Evolutionary conservation across 495 filamentous ascomycete genomes (phyloP), one percentile per base, ranked within the genome.

Genomic region (Aspergillus funiculosus): DNA sequence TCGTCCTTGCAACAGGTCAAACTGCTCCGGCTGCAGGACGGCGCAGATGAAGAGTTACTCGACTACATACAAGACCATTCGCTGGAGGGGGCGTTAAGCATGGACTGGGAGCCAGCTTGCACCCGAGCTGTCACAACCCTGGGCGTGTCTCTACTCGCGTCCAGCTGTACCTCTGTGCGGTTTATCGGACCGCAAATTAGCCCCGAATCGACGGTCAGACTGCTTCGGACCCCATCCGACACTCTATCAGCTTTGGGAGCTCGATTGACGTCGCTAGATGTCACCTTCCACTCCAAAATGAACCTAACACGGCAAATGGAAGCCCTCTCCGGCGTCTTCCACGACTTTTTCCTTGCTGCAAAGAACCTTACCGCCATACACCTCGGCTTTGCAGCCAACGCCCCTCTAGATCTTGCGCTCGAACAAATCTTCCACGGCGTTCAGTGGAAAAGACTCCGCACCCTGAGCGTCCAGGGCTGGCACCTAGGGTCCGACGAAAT

Each of bases 391-490:
- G 76, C 75, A 4, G 65, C 73, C 15, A 69, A 75, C 30, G 48
- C 64, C 5, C 81, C 83, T 4, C 56, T 87, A 1, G 67, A 70
- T 41, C 56, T 84, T 11, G 57, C 62, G 19, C 69, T 84, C 0
- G 78, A 84, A 36, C 62, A 69, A 0, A 63, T 87, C 10, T 84
- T 87, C 55, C 81, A 86, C 48, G 53, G 73, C 35, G 64, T 83
- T 2, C 70, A 71, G 13, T 83, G 80, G 78, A 72, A 76, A 34
- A 73, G 73, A 3, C 68, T 86, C 1, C 68, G 76, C 25, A 78
- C 79, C 1, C 73, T 87, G 36, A 81, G 82, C 14, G 73, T 87
- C 25, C 76, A 83, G 53, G 71, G 73, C 20, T 86, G 83, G 83
- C 67, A 70, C 18, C 60, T 87, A 4, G 47, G 72, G 21, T 73